phyloP scores from a whole-genome alignment of 1,284 basidiomycete species.

The Malassezia pachydermatis region DNA sequence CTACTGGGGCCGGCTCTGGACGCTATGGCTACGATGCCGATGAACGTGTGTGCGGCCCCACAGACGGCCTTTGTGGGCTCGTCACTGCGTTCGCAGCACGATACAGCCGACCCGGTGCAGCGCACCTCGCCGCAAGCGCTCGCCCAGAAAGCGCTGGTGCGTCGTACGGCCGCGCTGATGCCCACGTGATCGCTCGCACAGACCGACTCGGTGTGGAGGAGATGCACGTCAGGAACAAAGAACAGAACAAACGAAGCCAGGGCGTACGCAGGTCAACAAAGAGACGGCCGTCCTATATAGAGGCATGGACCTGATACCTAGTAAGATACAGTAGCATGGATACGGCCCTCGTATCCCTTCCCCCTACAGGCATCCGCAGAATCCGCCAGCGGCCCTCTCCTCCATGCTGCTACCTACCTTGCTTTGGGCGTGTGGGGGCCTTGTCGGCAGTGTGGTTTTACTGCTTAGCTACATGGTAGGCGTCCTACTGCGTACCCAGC shows the following conservation, averaged over 20 bases:
- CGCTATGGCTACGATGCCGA: conserved; percentile 1
- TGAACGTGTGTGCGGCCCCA: neutral
- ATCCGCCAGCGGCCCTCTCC: no score
- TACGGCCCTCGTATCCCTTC: no score
- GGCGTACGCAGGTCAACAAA: no score
- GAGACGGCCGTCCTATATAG: no score
- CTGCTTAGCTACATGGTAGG: neutral
- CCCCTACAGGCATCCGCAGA: no score
- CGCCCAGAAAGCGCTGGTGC: neutral
- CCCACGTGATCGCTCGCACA: conserved; percentile 6
- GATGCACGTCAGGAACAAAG: no score
- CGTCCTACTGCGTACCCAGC: neutral
- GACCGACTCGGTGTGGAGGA: no score
- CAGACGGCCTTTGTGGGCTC: conserved; percentile 2
- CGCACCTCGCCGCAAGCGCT: conserved; percentile 1
- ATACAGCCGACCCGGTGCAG: neutral
- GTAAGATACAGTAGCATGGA: no score
- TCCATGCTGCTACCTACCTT: no score
- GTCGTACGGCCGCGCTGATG: neutral
- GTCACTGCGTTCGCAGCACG: neutral
- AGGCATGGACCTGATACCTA: neutral
- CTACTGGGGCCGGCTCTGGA: neutral
- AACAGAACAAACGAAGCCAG: neutral
- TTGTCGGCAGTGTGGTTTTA: neutral
- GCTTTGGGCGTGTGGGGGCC: neutral